Conservation (phyloP, 2,329 filamentous ascomycete species). For the Alternaria sp. region DNA sequence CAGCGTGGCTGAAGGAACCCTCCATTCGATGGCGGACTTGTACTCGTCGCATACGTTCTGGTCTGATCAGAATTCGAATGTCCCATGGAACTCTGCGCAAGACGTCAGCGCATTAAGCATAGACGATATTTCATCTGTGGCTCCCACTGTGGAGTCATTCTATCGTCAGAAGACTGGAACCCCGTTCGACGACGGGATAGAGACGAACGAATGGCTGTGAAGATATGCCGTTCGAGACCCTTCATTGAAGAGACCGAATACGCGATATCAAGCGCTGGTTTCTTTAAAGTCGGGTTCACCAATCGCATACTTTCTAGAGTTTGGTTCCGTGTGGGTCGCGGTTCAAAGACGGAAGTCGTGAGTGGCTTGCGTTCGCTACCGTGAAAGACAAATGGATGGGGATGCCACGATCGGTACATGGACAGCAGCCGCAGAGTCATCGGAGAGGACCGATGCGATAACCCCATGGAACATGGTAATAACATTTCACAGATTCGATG, state of each 20-base stretch:
- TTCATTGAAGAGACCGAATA: neutral
- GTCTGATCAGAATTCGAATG: neutral
- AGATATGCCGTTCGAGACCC: rapidly evolving
- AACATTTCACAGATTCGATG: no score
- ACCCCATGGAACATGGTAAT: no score
- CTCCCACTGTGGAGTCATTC: neutral
- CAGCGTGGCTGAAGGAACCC: neutral
- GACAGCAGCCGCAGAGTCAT: neutral
- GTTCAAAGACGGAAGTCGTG: neutral
- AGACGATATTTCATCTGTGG: neutral
- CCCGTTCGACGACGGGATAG: neutral
- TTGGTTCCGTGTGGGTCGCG: neutral
- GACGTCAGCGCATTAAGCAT: neutral
- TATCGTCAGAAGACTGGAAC: neutral
- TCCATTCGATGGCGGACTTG: neutral
- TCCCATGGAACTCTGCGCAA: neutral
- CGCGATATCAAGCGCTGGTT: neutral
- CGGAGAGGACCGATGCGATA: no score
- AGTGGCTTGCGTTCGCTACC: neutral
- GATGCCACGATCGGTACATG: neutral
- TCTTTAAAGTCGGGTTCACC: neutral
- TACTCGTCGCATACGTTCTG: neutral
- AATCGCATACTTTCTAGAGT: neutral
- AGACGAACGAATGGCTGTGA: neutral
- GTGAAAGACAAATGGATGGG: neutral